Conservation (phyloP, 805 yeast genomes). For the Saturnispora ahearnii region DNA sequence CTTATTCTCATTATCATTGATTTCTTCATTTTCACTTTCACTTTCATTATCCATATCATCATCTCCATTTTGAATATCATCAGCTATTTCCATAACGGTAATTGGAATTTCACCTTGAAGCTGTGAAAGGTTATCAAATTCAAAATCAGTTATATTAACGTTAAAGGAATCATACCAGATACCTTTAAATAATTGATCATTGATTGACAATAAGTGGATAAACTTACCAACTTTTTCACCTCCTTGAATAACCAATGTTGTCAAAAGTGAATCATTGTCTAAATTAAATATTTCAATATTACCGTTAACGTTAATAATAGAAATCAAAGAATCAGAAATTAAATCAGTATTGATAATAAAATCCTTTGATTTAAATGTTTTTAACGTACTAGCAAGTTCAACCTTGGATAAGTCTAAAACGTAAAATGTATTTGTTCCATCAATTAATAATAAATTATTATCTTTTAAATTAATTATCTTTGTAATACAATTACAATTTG, state of each 20-base stretch:
- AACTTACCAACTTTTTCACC: conserved; percentile 13
- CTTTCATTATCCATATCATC: conserved; percentile 12
- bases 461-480: background rate
- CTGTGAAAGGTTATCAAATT: conserved; percentile 24
- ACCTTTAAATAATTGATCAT: conserved; percentile 13
- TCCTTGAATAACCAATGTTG: conserved; percentile 10
- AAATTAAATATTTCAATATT: conserved; percentile 21
- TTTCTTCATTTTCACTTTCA: conserved; percentile 17
- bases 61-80: conserved; percentile 11
- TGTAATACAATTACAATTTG: background rate
- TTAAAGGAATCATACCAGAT: conserved; percentile 24
- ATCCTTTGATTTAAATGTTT: conserved; percentile 26
- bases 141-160: conserved; percentile 24
- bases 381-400: conserved; percentile 19
- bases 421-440: conserved; percentile 4
- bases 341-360: background rate
- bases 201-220: conserved; percentile 6
- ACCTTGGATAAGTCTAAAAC: conserved; percentile 22
- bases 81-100: conserved; percentile 20
- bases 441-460: background rate
- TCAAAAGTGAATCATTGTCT: conserved; percentile 2
- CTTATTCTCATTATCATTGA: conserved; percentile 10
- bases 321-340: conserved; percentile 5
- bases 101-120: conserved; percentile 17
- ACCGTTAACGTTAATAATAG: conserved; percentile 7